These are phyloP conservation scores for Geotrichum australiense DNA, from an alignment of 1,139 yeast genomes.

Conservation along the genomic window DNA sequence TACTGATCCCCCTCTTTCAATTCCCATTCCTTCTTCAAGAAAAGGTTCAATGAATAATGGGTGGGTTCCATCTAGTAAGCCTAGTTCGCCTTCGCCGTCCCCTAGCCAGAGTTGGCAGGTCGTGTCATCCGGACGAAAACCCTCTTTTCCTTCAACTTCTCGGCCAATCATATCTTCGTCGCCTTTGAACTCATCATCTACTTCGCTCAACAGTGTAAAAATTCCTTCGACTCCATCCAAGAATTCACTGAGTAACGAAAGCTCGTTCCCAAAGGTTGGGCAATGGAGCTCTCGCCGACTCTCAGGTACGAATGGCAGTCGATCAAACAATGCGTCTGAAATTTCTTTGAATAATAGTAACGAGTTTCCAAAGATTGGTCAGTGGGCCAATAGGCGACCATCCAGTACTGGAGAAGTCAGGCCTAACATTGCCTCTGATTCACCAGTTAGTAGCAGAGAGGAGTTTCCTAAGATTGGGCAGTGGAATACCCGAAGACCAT, in stretches of 20 bases:
- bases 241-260: too few species aligned
- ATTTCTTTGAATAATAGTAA: not conserved
- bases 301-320: not conserved
- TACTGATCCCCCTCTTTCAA: not conserved
- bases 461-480: too few species aligned
- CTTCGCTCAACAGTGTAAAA: not conserved
- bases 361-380: slow-evolving; percentile 9
- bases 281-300: slow-evolving; percentile 6
- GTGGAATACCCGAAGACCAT: too few species aligned
- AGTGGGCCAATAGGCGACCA: not conserved
- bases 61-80: too few species aligned
- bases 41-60: too few species aligned
- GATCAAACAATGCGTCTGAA: not conserved
- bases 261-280: slow-evolving; percentile 5
- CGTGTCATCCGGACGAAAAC: slow-evolving; percentile 11
- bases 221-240: too few species aligned
- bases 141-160: slow-evolving; percentile 8
- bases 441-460: too few species aligned
- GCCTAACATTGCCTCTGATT: too few species aligned
- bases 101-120: slow-evolving; percentile 11
- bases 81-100: slow-evolving; percentile 9
- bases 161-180: not conserved
- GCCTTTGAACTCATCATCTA: not conserved
- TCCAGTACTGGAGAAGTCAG: too few species aligned
- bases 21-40: not conserved